Base-by-base conservation (phyloP, 2,329 filamentous ascomycete species). In the Akanthomyces muscarius region DNA sequence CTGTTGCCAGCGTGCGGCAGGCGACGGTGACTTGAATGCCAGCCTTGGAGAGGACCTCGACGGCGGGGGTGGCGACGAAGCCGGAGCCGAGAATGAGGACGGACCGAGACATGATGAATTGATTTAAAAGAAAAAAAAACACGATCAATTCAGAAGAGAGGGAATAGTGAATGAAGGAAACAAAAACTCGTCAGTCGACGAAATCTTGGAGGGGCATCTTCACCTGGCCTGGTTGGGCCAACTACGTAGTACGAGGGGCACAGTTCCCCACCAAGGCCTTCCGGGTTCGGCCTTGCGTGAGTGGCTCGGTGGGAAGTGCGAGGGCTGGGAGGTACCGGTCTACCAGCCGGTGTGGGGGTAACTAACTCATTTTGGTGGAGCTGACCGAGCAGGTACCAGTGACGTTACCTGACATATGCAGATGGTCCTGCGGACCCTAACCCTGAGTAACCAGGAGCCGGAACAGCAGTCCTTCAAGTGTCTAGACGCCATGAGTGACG, bases 1-100 rank as follows among this genome's bases (percentile, higher is more conserved):
- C 92, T 61, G 81, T 86, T 70, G 88, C 86, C 63, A 96, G 83
- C 51, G 90, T 94, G 75, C 92, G 83, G 84, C 92, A 96, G 70
- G 92, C 91, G 48, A 63, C 55, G 28, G 61, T 63, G 36, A 63
- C 61, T 1, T 52, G 61, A 30, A 63, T 48, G 38, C 61, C 54
- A 30, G 45, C 54, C 54, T 63, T 58, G 55, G 61, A 63, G 61
- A 63, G 61, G 47, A 63, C 55, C 41, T 63, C 61, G 41, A 63
- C 53, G 48, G 61, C 55, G 25, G 61, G 61, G 3, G 48, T 63
- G 61, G 61, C 55, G 54, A 63, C 61, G 54, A 63, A 63, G 55
- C 61, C 61, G 48, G 61, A 57, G 54, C 61, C 61, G 54, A 63
- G 61, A 16, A 63, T 63, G 21, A 63, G 54, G 18, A 63, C 61